These are phyloP conservation scores for Colletotrichum sublineola DNA, from an alignment of 2,329 filamentous ascomycete species.

Conservation along the genomic window DNA sequence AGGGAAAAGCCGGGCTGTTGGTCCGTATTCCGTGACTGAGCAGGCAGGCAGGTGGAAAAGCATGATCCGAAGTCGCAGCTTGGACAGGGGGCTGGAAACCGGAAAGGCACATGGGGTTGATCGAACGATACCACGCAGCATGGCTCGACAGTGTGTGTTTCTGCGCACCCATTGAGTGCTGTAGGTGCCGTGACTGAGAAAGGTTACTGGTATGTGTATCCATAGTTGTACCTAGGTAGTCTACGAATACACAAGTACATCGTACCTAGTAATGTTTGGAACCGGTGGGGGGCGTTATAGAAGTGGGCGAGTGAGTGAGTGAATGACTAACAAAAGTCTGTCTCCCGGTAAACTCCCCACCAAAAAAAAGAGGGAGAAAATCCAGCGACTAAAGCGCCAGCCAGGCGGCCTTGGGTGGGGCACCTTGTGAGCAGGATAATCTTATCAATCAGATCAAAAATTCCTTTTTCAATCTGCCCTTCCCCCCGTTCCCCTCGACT, in stretches of 20 bases:
- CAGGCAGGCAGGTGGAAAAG: constrained; percentile 2
- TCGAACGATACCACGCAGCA: constrained; percentile 35
- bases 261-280: neutral
- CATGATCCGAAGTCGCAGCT: constrained; percentile 37
- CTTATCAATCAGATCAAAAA: constrained; percentile 62
- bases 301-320: neutral
- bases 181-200: neutral
- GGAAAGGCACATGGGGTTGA: constrained; percentile 18
- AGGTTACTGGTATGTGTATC: no score
- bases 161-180: neutral
- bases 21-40: neutral
- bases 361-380: neutral
- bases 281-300: neutral
- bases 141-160: constrained; percentile 5
- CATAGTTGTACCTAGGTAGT: neutral
- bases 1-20: constrained; percentile 34
- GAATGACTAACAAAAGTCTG: constrained; percentile 3
- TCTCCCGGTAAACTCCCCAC: constrained; percentile 1
- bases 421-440: constrained; percentile 48
- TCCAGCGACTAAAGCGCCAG: constrained; percentile 17
- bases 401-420: constrained; percentile 29
- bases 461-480: constrained; percentile 37
- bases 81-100: neutral
- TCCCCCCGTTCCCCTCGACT: constrained; percentile 12
- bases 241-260: no score